Conservation (phyloP, 495 filamentous ascomycete species). For the Astrothelium macrocarpum region DNA sequence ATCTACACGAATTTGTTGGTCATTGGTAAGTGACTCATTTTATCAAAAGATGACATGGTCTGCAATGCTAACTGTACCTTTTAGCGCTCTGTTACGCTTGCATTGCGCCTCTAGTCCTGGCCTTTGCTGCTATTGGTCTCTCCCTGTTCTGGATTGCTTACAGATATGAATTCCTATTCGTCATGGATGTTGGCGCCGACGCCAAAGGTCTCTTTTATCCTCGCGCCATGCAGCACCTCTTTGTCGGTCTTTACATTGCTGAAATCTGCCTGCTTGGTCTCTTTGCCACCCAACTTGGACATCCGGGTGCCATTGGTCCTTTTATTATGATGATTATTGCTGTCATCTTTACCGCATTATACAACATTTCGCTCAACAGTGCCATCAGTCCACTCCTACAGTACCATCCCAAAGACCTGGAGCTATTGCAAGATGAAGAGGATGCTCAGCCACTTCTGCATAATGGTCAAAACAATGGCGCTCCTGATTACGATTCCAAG, state of each 20-base stretch:
- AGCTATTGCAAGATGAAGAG: conserved; percentile 17
- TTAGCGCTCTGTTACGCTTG: conserved; percentile 84
- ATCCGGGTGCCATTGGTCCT: conserved; percentile 55
- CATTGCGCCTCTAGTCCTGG: conserved; percentile 84
- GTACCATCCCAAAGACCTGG: conserved; percentile 63
- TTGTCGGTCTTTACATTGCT: conserved; percentile 76
- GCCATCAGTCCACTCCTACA: conserved; percentile 72
- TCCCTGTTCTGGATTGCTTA: conserved; percentile 86
- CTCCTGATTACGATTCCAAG: neutral
- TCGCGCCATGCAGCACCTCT: conserved; percentile 82
- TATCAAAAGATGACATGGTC: neutral
- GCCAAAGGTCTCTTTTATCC: conserved; percentile 79
- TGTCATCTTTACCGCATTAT: conserved; percentile 69
- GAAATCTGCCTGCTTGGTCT: conserved; percentile 85
- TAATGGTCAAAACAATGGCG: neutral
- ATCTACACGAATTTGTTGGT: conserved; percentile 28
- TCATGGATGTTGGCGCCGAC: conserved; percentile 74
- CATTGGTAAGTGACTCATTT: conserved; percentile 12
- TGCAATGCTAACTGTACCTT: conserved; percentile 48
- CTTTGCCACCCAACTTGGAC: conserved; percentile 54
- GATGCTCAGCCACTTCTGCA: neutral
- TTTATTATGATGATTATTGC: conserved; percentile 75
- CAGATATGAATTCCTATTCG: conserved; percentile 91
- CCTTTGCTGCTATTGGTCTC: conserved; percentile 75
- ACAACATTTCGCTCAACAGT: conserved; percentile 69